These are phyloP conservation scores for Kwoniella sp. DNA, from an alignment of 768 basidiomycete genomes.

Conservation along the genomic window DNA sequence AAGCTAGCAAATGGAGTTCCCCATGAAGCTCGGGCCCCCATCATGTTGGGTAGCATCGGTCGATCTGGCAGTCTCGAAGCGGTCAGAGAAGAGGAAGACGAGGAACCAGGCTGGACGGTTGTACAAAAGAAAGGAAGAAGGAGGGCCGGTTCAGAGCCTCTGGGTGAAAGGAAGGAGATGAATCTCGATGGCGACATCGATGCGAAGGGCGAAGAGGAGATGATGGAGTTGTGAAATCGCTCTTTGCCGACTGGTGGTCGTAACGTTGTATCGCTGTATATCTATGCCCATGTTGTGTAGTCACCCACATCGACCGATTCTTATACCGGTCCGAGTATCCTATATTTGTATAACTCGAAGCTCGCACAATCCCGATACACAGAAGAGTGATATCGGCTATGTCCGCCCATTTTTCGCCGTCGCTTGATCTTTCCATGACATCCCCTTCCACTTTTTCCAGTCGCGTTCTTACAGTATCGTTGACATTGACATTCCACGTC, in stretches of 20 bases:
- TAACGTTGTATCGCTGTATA: not conserved
- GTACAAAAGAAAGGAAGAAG: constrained; percentile 29
- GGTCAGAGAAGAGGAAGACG: constrained; percentile 39
- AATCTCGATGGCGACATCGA: not conserved
- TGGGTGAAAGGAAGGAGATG: constrained; percentile 24
- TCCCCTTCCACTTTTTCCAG: too few species aligned
- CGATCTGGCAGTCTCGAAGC: constrained; percentile 31
- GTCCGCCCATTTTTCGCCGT: not conserved
- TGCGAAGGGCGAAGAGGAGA: constrained; percentile 8
- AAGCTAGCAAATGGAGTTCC: constrained; percentile 15
- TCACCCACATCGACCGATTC: not conserved
- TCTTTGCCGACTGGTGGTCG: not conserved
- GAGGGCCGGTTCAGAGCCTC: constrained; percentile 34
- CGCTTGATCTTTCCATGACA: too few species aligned
- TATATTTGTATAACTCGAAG: too few species aligned
- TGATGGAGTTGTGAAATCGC: constrained; percentile 15
- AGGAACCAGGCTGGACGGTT: constrained; percentile 37
- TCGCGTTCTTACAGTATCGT: too few species aligned
- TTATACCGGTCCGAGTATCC: not conserved
- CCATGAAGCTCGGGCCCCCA: not conserved
- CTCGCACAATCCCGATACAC: too few species aligned
- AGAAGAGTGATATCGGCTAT: not conserved
- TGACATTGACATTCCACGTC: too few species aligned
- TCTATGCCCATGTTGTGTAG: not conserved
- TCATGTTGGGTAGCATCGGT: constrained; percentile 17